Evolutionary conservation across 768 basidiomycete genomes (phyloP), one percentile per base, ranked within the genome.

Genomic region (Boletus speciosus): DNA sequence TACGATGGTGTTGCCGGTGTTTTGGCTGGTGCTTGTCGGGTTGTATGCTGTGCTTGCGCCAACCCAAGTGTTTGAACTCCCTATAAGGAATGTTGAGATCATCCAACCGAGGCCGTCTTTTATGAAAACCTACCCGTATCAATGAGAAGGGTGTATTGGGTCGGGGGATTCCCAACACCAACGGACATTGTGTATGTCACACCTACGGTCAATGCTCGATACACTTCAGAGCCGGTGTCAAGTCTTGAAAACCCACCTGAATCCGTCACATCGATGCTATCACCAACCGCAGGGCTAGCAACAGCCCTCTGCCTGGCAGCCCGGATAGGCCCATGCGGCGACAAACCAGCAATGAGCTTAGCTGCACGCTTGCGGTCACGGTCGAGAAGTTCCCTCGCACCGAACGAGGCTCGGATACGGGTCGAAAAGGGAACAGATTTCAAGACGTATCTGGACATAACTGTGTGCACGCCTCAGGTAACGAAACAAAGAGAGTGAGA

Each of bases 251-350:
- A 49, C 66, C 32, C 52, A 75, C 79, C 76, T 48, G 83, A 72
- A 64, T 84, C 80, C 39, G 79, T 83, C 43, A 79, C 82, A 47
- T 84, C 80, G 54, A 84, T 77, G 44, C 74, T 78, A 15, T 58
- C 44, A 16, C 47, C 29, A 32, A 40, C 25, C 2, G 58, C 49
- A 10, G 50, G 48, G 10, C 45, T 50, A 35, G 31, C 27, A 25
- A 12, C 7, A 49, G 52, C 65, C 34, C 51, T 65, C 39, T 60
- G 66, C 44, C 60, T 59, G 29, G 64, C 64, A 31, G 60, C 50
- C 48, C 72, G 65, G 29, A 62, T 60, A 12, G 83, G 83, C 15
- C 83, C 81, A 54, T 83, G 81, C 0, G 81, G 77, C 50, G 80
- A 78, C 39, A 79, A 37, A 23, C 81, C 82, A 27, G 74, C 69